Percentiles rank a stretch among this genome's conserved stretches.
Evolutionary conservation across 805 yeast genomes (phyloP).

Genomic region (Maudiozyma bulderi): DNA sequence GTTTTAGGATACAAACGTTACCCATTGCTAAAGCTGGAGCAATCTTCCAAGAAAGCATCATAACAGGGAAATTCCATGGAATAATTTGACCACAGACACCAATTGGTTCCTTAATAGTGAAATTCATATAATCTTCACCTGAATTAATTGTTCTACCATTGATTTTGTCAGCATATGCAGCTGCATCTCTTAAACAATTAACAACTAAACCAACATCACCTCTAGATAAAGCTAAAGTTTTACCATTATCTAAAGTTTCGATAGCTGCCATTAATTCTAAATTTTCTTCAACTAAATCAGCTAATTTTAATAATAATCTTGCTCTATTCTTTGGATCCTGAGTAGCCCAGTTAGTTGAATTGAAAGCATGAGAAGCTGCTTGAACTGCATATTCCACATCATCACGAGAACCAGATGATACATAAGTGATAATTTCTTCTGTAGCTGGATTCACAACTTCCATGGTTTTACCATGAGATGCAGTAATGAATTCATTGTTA

Average conservation of each 20-base stretch:
- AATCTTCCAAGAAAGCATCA: slow-evolving; percentile 73
- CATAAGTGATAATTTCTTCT: slow-evolving; percentile 49
- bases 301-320: slow-evolving; percentile 45
- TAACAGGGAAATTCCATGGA: slow-evolving; percentile 79
- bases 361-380: slow-evolving; percentile 56
- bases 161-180: slow-evolving; percentile 64
- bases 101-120: slow-evolving; percentile 62
- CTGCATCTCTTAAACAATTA: slow-evolving; percentile 58
- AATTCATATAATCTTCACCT: slow-evolving; percentile 53
- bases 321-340: slow-evolving; percentile 51
- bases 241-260: slow-evolving; percentile 73
- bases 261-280: slow-evolving; percentile 55
- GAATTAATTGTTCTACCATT: slow-evolving; percentile 57
- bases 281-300: slow-evolving; percentile 58
- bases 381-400: slow-evolving; percentile 65
- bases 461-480: slow-evolving; percentile 48
- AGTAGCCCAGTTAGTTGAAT: slow-evolving; percentile 44
- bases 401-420: slow-evolving; percentile 47
- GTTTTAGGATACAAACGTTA: slow-evolving; percentile 61
- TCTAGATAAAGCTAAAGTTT: slow-evolving; percentile 53
- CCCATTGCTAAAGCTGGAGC: slow-evolving; percentile 75
- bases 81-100: slow-evolving; percentile 80
- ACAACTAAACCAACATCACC: slow-evolving; percentile 61
- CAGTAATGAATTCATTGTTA: slow-evolving; percentile 66
- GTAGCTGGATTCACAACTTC: slow-evolving; percentile 51